Base-by-base conservation (phyloP, 495 filamentous ascomycete genomes). In the Venustampulla echinocandica region DNA sequence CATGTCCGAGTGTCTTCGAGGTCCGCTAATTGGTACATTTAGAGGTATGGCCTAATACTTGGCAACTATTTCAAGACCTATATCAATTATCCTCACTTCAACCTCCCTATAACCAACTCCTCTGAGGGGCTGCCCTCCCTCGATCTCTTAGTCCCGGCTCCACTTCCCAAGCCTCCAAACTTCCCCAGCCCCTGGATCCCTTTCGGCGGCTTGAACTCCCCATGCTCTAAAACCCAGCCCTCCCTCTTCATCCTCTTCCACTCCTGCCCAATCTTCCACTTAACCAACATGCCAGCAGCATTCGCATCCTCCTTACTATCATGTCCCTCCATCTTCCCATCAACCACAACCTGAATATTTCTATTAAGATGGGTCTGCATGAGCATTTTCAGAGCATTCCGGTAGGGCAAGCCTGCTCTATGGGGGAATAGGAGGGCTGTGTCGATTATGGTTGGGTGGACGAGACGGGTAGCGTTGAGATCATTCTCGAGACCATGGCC, bases 401-500 rank as follows among this genome's bases (percentile, higher is more conserved):
- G 80, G 37, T 77, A 65, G 0, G 92, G 92, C 1, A 95, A 67
- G 11, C 87, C 86, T 2, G 67, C 66, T 15, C 65, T 75, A 53
- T 92, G 84, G 0, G 89, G 89, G 60, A 76, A 98, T 0, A 95
- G 75, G 0, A 96, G 64, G 18, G 85, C 76, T 1, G 89, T 95
- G 64, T 99, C 92, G 53, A 97, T 74, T 37, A 96, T 72, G 1
- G 74, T 81, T 0, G 81, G 84, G 56, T 98, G 92, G 36, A 93
- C 80, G 34, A 98, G 71, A 10, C 92, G 80, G 37, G 80, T 67
- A 11, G 79, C 75, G 59, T 92, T 92, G 18, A 98, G 73, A 58
- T 98, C 92, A 59, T 98, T 98, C 57, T 97, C 92, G 9, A 97
- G 78, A 4, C 86, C 90, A 63, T 98, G 92, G 17, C 92, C 92